A percentile compares a stretch with the other conserved stretches of the same genome.
Conservation (phyloP, 768 basidiomycete species). For the Crassisporium funariophilum region DNA sequence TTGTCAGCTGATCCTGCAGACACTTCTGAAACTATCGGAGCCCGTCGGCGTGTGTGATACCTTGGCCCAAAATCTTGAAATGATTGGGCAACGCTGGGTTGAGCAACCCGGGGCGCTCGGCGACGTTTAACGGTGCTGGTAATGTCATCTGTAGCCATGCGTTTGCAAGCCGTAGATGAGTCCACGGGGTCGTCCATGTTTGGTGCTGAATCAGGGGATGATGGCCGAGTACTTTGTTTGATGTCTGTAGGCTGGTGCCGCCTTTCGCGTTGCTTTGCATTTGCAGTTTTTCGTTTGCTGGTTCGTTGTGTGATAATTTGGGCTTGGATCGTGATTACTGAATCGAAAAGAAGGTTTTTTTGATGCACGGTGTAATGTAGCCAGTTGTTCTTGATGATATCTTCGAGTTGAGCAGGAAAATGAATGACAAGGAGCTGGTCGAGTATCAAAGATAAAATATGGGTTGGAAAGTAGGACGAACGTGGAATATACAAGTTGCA, state of each 20-base stretch:
- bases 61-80: not conserved
- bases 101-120: not conserved
- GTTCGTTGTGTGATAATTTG: not conserved
- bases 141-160: not conserved
- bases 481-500: not conserved
- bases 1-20: not conserved
- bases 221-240: not conserved
- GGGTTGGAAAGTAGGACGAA: not conserved
- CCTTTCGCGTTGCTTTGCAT: not conserved
- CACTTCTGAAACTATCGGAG: not conserved
- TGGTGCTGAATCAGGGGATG: not conserved
- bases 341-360: not conserved
- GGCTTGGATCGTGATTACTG: not conserved
- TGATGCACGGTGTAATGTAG: not conserved
- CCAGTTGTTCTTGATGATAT: not conserved
- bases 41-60: not conserved
- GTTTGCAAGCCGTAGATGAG: not conserved
- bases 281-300: not conserved
- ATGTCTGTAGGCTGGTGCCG: not conserved
- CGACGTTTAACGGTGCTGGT: not conserved
- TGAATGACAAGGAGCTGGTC: not conserved
- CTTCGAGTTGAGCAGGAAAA: not conserved
- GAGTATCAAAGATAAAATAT: not conserved
- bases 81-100: not conserved
- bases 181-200: not conserved